phyloP scores from a whole-genome alignment of 2,329 filamentous ascomycete species.

The Pseudopyricularia cyperi region DNA sequence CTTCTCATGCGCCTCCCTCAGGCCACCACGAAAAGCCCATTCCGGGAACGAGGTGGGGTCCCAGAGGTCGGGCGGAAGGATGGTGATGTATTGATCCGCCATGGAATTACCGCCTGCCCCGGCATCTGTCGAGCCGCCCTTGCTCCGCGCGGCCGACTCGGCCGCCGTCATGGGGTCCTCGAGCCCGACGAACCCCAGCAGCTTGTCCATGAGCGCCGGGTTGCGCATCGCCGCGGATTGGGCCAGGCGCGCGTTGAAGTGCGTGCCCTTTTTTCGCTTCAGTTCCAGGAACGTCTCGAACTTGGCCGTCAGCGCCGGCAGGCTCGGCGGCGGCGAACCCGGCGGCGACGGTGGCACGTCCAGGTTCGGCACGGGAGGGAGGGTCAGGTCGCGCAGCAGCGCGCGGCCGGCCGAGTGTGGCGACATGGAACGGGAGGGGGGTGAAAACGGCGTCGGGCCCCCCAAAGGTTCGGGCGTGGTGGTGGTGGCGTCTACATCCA shows the following conservation, averaged over 20 bases:
- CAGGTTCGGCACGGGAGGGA: conserved; percentile 59
- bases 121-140: conserved; percentile 15
- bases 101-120: neutral
- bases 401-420: conserved; percentile 56
- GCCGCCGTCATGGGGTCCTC: conserved; percentile 15
- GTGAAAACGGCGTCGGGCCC: neutral
- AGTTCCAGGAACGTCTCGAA: conserved; percentile 62
- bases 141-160: conserved; percentile 6
- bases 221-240: conserved; percentile 56
- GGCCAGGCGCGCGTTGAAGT: conserved; percentile 67
- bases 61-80: conserved; percentile 42
- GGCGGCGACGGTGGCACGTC: conserved; percentile 64
- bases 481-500: neutral
- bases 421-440: conserved; percentile 28
- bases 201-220: conserved; percentile 57
- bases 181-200: conserved; percentile 53
- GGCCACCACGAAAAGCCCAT: conserved; percentile 35
- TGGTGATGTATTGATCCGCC: conserved; percentile 48
- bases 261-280: conserved; percentile 57
- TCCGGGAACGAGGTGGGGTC: conserved; percentile 42
- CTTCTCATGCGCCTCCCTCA: conserved; percentile 35
- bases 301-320: conserved; percentile 41
- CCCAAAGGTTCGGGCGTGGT: neutral
- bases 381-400: conserved; percentile 56
- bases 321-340: conserved; percentile 35